phyloP scores from a whole-genome alignment of 306 rosid species.

The Fragaria nilgerrensis region DNA sequence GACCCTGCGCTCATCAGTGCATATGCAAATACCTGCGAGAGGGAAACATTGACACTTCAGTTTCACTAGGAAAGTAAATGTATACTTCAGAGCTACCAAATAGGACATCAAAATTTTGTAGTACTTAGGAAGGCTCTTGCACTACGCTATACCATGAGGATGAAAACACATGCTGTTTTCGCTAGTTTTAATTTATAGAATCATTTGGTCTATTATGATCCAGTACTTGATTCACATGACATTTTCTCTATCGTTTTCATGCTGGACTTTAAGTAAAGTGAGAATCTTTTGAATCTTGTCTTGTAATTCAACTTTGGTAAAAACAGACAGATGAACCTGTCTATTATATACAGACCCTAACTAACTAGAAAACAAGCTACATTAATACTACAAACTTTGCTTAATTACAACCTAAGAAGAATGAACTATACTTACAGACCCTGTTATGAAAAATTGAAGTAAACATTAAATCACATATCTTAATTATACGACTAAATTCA shows the following conservation, averaged over 20 bases:
- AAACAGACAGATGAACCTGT: not conserved
- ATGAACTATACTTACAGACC: not conserved
- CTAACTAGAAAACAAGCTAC: not conserved
- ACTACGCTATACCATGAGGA: not conserved
- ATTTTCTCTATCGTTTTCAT: not conserved
- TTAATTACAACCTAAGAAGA: not conserved
- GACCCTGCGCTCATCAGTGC: constrained; percentile 90
- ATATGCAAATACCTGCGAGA: constrained; percentile 69
- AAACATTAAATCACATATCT: not conserved
- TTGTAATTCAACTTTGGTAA: not conserved
- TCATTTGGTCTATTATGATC: not conserved
- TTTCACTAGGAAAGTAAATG: not conserved
- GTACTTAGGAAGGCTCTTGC: not conserved
- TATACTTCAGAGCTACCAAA: not conserved
- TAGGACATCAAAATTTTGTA: not conserved
- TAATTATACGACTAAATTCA: too few species aligned
- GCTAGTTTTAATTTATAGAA: not conserved
- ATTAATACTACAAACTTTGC: not conserved
- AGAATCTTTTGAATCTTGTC: not conserved
- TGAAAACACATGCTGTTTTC: not conserved
- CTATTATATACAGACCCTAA: not conserved
- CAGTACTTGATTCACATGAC: not conserved
- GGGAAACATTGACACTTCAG: not conserved
- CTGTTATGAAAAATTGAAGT: not conserved
- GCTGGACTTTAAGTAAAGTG: not conserved